These are phyloP conservation scores for Sporothrix curviconia DNA, from an alignment of 2,329 filamentous ascomycete genomes.

Conservation along the genomic window DNA sequence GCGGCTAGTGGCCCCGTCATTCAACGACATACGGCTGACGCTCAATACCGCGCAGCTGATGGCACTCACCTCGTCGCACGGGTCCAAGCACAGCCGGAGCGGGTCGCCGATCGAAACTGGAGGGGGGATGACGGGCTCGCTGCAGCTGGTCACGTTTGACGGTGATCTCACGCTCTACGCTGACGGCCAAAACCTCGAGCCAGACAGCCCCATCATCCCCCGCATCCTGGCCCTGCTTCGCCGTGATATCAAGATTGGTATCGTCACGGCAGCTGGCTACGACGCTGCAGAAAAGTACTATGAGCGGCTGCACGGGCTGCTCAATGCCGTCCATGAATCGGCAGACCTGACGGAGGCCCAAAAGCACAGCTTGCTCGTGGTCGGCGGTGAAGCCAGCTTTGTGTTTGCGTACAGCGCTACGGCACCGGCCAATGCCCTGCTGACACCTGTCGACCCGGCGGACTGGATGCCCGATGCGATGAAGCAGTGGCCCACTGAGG, in stretches of 20 bases:
- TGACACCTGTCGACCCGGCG: constrained; percentile 58
- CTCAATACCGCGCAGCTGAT: constrained; percentile 94
- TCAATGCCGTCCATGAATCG: constrained; percentile 61
- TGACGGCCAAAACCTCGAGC: constrained; percentile 72
- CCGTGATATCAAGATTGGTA: constrained; percentile 77
- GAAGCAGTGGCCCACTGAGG: constrained; percentile 66
- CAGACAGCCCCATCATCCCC: constrained; percentile 69
- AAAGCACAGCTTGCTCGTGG: constrained; percentile 76
- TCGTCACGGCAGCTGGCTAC: constrained; percentile 95
- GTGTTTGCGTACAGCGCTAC: constrained; percentile 70
- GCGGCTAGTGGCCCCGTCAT: constrained; percentile 89
- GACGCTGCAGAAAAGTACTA: constrained; percentile 83
- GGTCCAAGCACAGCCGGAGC: constrained; percentile 22
- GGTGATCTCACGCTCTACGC: constrained; percentile 96
- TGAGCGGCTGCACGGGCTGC: constrained; percentile 74
- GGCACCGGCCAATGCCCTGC: constrained; percentile 59
- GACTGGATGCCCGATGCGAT: constrained; percentile 75
- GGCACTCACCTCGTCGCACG: constrained; percentile 58
- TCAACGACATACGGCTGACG: constrained; percentile 90
- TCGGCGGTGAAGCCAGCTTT: constrained; percentile 95
- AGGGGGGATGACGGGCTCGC: constrained; percentile 19
- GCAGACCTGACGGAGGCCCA: constrained; percentile 52
- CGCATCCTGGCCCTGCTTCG: constrained; percentile 63
- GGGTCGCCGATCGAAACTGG: no score
- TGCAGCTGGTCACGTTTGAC: constrained; percentile 90